Conservation (phyloP, 2,329 filamentous ascomycete species). For the Stagonosporopsis vannaccii region DNA sequence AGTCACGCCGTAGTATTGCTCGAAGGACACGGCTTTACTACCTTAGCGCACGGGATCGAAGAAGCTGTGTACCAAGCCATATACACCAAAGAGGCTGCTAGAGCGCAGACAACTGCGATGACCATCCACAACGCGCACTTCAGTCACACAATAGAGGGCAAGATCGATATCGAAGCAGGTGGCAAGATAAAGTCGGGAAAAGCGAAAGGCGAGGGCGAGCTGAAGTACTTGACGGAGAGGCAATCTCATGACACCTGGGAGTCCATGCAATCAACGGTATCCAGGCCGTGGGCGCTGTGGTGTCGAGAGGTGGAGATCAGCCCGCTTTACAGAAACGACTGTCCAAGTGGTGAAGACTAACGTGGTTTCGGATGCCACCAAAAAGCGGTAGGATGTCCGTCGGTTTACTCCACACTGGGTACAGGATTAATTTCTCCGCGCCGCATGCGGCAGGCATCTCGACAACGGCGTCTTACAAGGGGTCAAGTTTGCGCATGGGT, state of each 20-base stretch:
- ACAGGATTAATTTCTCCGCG: not conserved
- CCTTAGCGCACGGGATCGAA: constrained; percentile 51
- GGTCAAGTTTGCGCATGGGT: not conserved
- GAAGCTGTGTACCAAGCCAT: constrained; percentile 56
- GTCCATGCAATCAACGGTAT: constrained; percentile 41
- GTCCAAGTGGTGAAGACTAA: constrained; percentile 41
- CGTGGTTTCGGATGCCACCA: not conserved
- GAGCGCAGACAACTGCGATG: constrained; percentile 51
- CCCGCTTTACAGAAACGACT: constrained; percentile 52
- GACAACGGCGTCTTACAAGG: not conserved
- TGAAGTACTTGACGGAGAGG: constrained; percentile 53
- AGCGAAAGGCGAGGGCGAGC: constrained; percentile 50
- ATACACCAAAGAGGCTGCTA: constrained; percentile 52
- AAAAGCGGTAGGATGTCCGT: not conserved
- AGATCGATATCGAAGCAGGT: constrained; percentile 48
- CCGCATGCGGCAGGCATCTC: not conserved
- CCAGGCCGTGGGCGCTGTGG: constrained; percentile 55
- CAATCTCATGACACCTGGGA: constrained; percentile 54
- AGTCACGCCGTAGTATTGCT: constrained; percentile 49
- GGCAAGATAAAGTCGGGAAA: constrained; percentile 53
- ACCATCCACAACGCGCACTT: constrained; percentile 44
- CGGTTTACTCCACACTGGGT: not conserved
- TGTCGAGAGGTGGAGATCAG: constrained; percentile 51
- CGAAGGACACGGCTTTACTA: constrained; percentile 57
- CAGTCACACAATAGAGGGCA: constrained; percentile 49